These are phyloP conservation scores for Monilinia aucupariae DNA, from an alignment of 2,329 filamentous ascomycete genomes.

Conservation along the genomic window DNA sequence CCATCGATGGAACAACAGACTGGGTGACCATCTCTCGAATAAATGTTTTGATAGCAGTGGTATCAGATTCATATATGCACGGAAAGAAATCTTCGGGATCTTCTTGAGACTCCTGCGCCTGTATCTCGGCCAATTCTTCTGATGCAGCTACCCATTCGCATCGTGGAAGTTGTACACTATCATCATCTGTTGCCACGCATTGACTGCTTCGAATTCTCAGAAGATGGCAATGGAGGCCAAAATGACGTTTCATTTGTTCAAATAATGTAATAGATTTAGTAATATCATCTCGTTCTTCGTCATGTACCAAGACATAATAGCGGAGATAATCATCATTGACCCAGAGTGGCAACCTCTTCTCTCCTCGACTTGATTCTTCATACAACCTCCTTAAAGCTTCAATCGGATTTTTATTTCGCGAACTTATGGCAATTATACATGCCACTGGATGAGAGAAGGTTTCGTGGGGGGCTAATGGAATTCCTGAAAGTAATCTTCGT, in stretches of 20 bases:
- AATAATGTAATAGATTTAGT: slow-evolving; percentile 82
- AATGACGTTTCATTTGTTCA: slow-evolving; percentile 98
- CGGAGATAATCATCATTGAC: slow-evolving; percentile 87
- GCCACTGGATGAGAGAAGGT: slow-evolving; percentile 93
- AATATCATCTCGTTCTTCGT: slow-evolving; percentile 93
- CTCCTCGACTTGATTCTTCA: slow-evolving; percentile 72
- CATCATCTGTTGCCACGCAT: slow-evolving; percentile 84
- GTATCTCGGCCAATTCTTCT: slow-evolving; percentile 75
- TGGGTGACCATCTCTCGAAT: slow-evolving; percentile 93
- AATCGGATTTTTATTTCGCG: slow-evolving; percentile 74
- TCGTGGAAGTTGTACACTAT: slow-evolving; percentile 73
- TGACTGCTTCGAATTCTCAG: slow-evolving; percentile 78
- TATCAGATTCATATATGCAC: slow-evolving; percentile 89
- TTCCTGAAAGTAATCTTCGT: slow-evolving; percentile 72
- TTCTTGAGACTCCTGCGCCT: slow-evolving; percentile 60
- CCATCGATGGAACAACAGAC: slow-evolving; percentile 93
- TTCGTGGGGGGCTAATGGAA: slow-evolving; percentile 77
- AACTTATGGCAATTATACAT: slow-evolving; percentile 91
- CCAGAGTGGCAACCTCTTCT: slow-evolving; percentile 71
- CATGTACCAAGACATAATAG: slow-evolving; percentile 94
- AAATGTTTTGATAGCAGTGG: slow-evolving; percentile 79
- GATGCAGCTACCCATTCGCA: slow-evolving; percentile 85
- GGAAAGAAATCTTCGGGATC: slow-evolving; percentile 66
- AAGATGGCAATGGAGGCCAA: slow-evolving; percentile 91
- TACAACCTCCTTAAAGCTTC: slow-evolving; percentile 83